Evolutionary conservation across 2,329 filamentous ascomycete species (phyloP), one percentile per base, ranked within the genome.

Genomic region (Botrytis cinerea): DNA sequence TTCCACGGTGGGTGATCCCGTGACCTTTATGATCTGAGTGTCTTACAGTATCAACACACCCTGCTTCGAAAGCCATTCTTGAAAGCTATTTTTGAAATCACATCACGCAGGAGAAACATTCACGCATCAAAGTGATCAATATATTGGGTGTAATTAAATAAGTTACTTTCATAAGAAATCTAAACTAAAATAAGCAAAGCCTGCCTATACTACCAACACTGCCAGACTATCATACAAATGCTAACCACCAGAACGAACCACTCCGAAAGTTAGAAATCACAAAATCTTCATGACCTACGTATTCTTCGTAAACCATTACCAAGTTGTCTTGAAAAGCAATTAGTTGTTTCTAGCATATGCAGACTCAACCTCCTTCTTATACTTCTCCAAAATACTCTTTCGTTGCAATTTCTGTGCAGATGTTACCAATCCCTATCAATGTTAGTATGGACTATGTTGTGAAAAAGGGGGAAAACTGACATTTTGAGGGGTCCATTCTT

Each of bases 401-500:
- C 91, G 87, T 83, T 93, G 91, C 68, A 93, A 85, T 80, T 93
- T 93, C 82, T 93, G 91, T 4, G 91, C 91, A 18, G 91, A 90
- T 66, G 91, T 92, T 72, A 91, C 87, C 73, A 90, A 85, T 73
- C 86, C 86, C 90, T 92, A 76, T 71, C 46, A 75, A 45, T 63
- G 77, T 83, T 80, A 83, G 62, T 25, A 82, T 78, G 72, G 70
- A 81, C 83, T 79, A 79, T 82, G 82, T 46, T 64, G 25, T 45
- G n/a, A 45, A 18, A 20, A 18, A 61, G 60, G 28, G 16, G 12
- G 4, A 9, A 46, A 48, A 88, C 92, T 90, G 85, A 95, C 93
- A 81, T 91, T 96, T 74, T 90, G 87, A 71, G 94, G 92, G 72
- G 92, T 95, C 94, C 94, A 97, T 82, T 97, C 94, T 80, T 95